These are phyloP conservation scores for Alternaria arbusti DNA, from an alignment of 2,329 filamentous ascomycete species.

Conservation along the genomic window DNA sequence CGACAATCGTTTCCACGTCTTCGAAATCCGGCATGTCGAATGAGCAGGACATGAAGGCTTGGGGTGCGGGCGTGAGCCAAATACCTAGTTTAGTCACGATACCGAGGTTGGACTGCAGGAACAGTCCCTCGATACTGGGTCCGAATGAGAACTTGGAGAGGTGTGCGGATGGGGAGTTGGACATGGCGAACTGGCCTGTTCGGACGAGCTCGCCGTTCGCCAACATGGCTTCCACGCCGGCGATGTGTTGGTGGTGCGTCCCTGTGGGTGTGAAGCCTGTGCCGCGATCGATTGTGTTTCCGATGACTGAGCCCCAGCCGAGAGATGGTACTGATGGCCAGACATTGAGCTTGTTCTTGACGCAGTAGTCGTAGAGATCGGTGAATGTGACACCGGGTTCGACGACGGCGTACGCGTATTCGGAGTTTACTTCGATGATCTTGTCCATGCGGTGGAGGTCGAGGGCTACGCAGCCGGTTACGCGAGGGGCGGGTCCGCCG, in stretches of 20 bases:
- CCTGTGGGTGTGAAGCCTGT: conserved; percentile 51
- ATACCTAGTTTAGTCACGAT: conserved; percentile 54
- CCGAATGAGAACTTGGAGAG: conserved; percentile 48
- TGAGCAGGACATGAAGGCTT: conserved; percentile 56
- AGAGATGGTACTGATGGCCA: conserved; percentile 44
- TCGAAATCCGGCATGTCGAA: conserved; percentile 56
- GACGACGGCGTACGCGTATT: conserved; percentile 55
- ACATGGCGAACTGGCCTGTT: conserved; percentile 51
- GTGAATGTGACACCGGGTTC: conserved; percentile 45
- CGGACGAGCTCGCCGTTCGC: conserved; percentile 43
- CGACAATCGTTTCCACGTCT: conserved; percentile 54
- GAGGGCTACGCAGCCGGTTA: conserved; percentile 45
- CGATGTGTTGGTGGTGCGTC: conserved; percentile 48
- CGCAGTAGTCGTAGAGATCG: conserved; percentile 42
- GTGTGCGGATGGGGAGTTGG: conserved; percentile 50
- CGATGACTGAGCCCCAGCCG: conserved; percentile 45
- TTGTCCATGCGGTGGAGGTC: conserved; percentile 52
- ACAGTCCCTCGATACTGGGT: conserved; percentile 53
- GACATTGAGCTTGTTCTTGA: conserved; percentile 37
- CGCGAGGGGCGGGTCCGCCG: conserved; percentile 41
- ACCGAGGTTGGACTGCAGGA: conserved; percentile 60
- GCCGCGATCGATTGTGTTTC: conserved; percentile 51
- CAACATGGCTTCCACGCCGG: conserved; percentile 48
- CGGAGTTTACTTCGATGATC: conserved; percentile 54
- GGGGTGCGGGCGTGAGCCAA: conserved; percentile 44